Percentiles rank a stretch among this genome's conserved stretches.
These are phyloP conservation scores for Cucurbita argyrosperma DNA, from an alignment of 306 rosid genomes.

Conservation along the genomic window DNA sequence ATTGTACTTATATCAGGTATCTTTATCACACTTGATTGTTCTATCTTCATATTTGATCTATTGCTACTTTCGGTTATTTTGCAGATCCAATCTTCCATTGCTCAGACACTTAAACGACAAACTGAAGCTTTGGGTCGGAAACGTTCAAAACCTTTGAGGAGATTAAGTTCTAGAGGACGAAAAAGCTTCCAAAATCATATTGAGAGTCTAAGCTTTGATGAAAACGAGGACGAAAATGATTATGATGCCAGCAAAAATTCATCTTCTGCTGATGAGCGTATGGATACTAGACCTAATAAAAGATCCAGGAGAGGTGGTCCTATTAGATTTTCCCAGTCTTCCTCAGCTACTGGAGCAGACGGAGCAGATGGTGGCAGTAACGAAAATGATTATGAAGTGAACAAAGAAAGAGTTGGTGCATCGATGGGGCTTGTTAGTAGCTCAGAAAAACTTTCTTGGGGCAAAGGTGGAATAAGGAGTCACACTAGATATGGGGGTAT, in stretches of 20 bases:
- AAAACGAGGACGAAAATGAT: slow-evolving; percentile 40
- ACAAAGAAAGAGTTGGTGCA: slow-evolving; percentile 29
- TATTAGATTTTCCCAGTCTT: slow-evolving; percentile 39
- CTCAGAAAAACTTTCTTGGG: slow-evolving; percentile 67
- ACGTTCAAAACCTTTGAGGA: slow-evolving; percentile 35
- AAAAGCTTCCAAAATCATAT: slow-evolving; percentile 29
- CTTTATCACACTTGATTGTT: not conserved
- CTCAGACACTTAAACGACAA: slow-evolving; percentile 47
- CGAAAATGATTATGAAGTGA: slow-evolving; percentile 36
- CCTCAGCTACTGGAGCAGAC: slow-evolving; percentile 25
- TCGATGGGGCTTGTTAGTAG: slow-evolving; percentile 34
- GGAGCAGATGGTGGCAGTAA: slow-evolving; percentile 37
- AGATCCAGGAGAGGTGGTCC: slow-evolving; percentile 35
- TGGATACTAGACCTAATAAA: slow-evolving; percentile 36
- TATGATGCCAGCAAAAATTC: slow-evolving; percentile 40
- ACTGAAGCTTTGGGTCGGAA: slow-evolving; percentile 54
- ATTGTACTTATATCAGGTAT: not conserved
- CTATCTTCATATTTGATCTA: not conserved
- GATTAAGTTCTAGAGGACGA: slow-evolving; percentile 32
- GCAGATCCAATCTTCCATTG: slow-evolving; percentile 66
- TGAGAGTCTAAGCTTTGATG: slow-evolving; percentile 37
- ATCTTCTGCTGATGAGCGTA: slow-evolving; percentile 45
- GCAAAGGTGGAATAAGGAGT: slow-evolving; percentile 52
- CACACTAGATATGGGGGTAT: slow-evolving; percentile 42
- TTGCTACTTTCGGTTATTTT: slow-evolving; percentile 5